Evolutionary conservation across 73 alveolate species (phyloP), one percentile per base, ranked within the genome.

Genomic region (Stentor coeruleus): DNA sequence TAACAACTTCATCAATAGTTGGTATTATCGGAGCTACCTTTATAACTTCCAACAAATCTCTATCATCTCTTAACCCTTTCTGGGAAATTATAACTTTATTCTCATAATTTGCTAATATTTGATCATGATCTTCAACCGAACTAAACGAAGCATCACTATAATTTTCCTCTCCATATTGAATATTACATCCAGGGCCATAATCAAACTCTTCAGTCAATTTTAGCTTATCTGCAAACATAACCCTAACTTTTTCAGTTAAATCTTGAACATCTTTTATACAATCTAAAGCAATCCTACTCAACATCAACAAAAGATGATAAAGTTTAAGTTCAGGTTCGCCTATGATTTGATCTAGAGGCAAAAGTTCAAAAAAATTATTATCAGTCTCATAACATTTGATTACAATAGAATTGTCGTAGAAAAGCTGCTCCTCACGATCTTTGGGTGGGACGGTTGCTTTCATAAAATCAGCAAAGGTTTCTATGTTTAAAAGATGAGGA

Each of bases 401-500:
- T 26, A 87, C 39, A 31, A 84, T 83, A 60, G 77, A 80, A 38
- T 73, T 39, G 37, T 87, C 90, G 82, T 59, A 88, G 77, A 81
- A 88, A 4, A 76, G 55, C 38, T 66, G 59, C 60, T 85, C 93
- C 31, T 81, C 92, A 31, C 72, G 77, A 4, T 84, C 89, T 84
- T 81, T 58, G 26, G 94, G 94, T 14, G 96, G 96, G n/a, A 85
- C 76, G 57, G 89, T 81, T 6, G 91, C 82, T 77, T 40, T 33
- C 30, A 88, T 33, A 20, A 81, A 74, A 36, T 85, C 92, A 38
- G 85, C 85, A 59, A 91, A 49, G 40, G 86, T 58, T 59, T 91
- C 96, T n/a, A 91, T 90, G 75, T 91, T 91, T 31, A 91, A 79
- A 89, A 91, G 38, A 57, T 91, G 92, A 6, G 96, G 96, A 41